These are phyloP conservation scores for Dactylonectria estremocensis DNA, from an alignment of 2,329 filamentous ascomycete species.

Conservation along the genomic window DNA sequence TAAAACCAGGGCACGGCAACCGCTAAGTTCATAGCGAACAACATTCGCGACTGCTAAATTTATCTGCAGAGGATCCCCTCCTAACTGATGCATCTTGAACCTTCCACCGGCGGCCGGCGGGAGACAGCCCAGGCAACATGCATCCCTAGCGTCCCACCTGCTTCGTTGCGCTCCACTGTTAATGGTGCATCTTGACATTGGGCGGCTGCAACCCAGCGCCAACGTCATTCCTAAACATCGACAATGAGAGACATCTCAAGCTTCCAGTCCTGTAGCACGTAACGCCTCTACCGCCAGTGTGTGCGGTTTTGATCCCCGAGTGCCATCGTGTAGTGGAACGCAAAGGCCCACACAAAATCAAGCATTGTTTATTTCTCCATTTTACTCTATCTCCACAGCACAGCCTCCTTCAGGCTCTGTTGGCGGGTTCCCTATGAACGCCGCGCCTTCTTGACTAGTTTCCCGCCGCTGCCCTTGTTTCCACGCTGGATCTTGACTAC, in stretches of 20 bases:
- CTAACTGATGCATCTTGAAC: neutral
- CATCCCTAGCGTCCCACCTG: neutral
- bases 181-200: neutral
- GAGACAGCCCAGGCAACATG: constrained; percentile 1
- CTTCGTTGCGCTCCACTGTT: neutral
- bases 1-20: neutral
- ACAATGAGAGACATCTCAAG: neutral
- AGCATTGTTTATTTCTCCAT: constrained; percentile 2
- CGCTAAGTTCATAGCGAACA: neutral
- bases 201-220: neutral
- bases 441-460: constrained; percentile 10
- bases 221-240: constrained; percentile 2
- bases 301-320: constrained; percentile 4
- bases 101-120: neutral
- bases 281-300: constrained; percentile 3
- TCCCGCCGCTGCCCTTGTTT: constrained; percentile 7
- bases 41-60: neutral
- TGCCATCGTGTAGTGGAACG: constrained; percentile 2
- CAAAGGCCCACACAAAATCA: neutral
- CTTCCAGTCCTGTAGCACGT: neutral
- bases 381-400: constrained; percentile 15
- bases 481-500: constrained; percentile 4
- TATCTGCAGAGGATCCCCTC: constrained; percentile 1
- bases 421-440: constrained; percentile 9
- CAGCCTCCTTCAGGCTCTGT: constrained; percentile 12